Evolutionary conservation across 139 green algal genomes (phyloP).

Genomic region (Spirogloea muscicola): DNA sequence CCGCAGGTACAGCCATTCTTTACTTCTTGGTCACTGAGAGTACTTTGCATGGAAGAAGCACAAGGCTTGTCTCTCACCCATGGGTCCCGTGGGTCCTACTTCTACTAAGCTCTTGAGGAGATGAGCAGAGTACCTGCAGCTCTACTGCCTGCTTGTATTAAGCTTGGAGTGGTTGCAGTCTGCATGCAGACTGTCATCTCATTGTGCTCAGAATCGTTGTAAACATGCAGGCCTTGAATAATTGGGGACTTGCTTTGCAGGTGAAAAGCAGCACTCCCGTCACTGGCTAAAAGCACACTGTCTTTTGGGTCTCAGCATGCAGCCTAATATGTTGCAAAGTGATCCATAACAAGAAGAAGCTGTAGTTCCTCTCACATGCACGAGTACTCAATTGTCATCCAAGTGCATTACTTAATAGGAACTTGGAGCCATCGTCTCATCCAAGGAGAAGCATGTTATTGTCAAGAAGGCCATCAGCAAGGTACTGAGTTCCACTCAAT

Average conservation of each 20-base stretch:
- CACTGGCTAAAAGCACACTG: no score
- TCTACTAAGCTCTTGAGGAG: not conserved
- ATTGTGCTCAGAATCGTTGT: not conserved
- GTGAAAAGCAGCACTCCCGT: no score
- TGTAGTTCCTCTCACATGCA: no score
- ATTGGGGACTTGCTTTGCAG: slow-evolving; percentile 36
- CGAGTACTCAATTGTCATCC: no score
- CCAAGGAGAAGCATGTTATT: slow-evolving; percentile 25
- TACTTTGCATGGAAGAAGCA: not conserved
- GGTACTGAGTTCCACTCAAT: not conserved
- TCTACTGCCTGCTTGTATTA: not conserved
- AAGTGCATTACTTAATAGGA: no score
- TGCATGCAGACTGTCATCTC: not conserved
- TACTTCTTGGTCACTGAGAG: not conserved
- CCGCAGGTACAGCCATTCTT: slow-evolving; percentile 24
- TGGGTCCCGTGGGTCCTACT: no score
- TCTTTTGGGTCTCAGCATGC: no score
- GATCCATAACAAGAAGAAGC: no score
- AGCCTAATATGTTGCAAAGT: no score
- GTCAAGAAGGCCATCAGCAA: slow-evolving; percentile 46
- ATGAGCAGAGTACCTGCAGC: not conserved
- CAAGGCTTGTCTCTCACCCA: not conserved
- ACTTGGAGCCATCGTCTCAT: slow-evolving; percentile 34
- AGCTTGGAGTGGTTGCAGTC: not conserved
- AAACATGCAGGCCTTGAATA: slow-evolving; percentile 38